phyloP scores from a whole-genome alignment of 2,329 filamentous ascomycete species.

The Exophiala xenobiotica region DNA sequence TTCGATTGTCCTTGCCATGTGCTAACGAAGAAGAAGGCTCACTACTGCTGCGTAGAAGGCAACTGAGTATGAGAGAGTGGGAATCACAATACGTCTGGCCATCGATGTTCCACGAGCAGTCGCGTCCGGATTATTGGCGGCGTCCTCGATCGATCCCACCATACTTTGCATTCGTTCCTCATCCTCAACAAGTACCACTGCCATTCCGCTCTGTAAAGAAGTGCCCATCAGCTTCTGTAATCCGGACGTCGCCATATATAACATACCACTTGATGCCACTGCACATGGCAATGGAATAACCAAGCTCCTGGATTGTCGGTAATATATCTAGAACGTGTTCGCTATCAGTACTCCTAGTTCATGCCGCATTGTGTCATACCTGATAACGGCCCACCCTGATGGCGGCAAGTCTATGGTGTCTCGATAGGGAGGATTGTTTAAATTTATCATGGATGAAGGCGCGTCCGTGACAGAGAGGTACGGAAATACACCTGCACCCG shows the following conservation, averaged over 20 bases:
- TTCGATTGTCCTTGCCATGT: too few species aligned
- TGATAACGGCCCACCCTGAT: constrained; percentile 40
- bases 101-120: neutral
- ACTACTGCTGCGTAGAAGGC: too few species aligned
- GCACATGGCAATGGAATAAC: constrained; percentile 43
- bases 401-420: constrained; percentile 41
- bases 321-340: constrained; percentile 11
- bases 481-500: constrained; percentile 17
- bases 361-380: constrained; percentile 34
- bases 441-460: constrained; percentile 18
- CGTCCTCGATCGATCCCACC: constrained; percentile 15
- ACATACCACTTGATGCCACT: constrained; percentile 19
- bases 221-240: constrained; percentile 7
- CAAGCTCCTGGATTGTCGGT: constrained; percentile 44
- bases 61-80: too few species aligned
- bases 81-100: too few species aligned
- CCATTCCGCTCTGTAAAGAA: constrained; percentile 16
- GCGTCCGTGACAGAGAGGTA: constrained; percentile 14
- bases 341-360: too few species aligned
- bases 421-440: constrained; percentile 38
- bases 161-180: constrained; percentile 14
- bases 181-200: constrained; percentile 16
- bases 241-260: constrained; percentile 8
- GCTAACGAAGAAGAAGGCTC: too few species aligned
- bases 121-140: constrained; percentile 13